These are phyloP conservation scores for Inga oerstediana DNA, from an alignment of 306 rosid genomes.

Conservation along the genomic window DNA sequence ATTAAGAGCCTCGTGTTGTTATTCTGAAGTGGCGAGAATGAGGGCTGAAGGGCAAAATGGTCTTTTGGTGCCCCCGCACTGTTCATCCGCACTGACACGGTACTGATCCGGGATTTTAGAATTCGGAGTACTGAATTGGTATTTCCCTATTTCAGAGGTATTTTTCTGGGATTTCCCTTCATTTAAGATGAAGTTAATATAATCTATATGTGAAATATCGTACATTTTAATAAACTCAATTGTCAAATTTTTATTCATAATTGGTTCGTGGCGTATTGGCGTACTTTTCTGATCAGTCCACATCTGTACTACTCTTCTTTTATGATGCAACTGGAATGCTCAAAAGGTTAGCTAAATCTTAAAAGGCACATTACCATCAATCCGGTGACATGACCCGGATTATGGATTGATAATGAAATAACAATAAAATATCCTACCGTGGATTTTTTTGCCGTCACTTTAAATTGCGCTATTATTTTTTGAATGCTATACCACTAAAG, in stretches of 20 bases:
- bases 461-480: not conserved
- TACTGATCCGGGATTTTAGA: too few relatives aligned
- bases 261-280: not conserved
- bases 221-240: not conserved
- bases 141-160: too few relatives aligned
- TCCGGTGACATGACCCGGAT: not conserved
- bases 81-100: too few relatives aligned
- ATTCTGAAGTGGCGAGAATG: too few relatives aligned
- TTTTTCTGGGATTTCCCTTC: not conserved
- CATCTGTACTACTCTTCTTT: not conserved
- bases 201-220: not conserved
- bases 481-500: not conserved
- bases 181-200: not conserved
- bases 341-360: not conserved
- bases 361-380: not conserved
- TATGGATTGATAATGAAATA: not conserved
- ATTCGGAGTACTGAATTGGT: too few relatives aligned
- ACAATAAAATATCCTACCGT: not conserved
- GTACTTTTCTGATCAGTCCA: not conserved
- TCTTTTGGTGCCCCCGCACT: too few relatives aligned
- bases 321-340: not conserved
- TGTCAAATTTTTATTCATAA: not conserved
- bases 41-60: too few relatives aligned
- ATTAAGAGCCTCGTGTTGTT: too few relatives aligned
- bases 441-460: not conserved